These are phyloP conservation scores for Ceratocystis diversiconidia DNA, from an alignment of 2,329 filamentous ascomycete genomes.

Conservation along the genomic window DNA sequence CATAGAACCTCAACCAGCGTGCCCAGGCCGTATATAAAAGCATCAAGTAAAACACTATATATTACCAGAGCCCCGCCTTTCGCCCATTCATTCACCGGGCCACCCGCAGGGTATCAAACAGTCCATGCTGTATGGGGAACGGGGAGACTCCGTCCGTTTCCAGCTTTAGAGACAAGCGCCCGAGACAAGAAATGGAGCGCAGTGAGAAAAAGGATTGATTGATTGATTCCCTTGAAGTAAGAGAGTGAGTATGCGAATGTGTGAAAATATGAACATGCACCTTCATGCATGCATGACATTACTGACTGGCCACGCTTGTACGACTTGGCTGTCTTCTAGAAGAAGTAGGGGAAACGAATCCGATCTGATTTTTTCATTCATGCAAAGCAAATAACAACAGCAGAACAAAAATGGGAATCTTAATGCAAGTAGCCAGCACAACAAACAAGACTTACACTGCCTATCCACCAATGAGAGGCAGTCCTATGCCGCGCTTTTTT, in stretches of 20 bases:
- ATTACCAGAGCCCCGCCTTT: background rate
- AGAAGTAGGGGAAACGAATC: background rate
- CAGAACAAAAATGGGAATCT: background rate
- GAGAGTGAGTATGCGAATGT: background rate
- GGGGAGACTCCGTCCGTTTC: background rate
- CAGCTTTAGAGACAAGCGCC: background rate
- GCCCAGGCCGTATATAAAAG: background rate
- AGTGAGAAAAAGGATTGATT: background rate
- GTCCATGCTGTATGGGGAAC: background rate
- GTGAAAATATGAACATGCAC: background rate
- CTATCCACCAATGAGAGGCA: background rate
- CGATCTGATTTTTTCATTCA: background rate
- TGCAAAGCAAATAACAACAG: background rate
- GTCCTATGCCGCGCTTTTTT: background rate
- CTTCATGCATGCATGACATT: background rate
- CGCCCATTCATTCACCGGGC: background rate
- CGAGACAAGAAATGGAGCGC: background rate
- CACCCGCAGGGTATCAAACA: background rate
- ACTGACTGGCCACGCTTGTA: background rate
- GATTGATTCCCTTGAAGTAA: background rate
- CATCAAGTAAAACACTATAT: background rate
- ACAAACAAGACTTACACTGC: background rate
- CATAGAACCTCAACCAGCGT: background rate
- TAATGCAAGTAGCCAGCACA: background rate
- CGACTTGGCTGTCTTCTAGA: conserved; percentile 1